These are phyloP conservation scores for Paraurostyla sp. DNA, from an alignment of 73 alveolate species.

Conservation along the genomic window DNA sequence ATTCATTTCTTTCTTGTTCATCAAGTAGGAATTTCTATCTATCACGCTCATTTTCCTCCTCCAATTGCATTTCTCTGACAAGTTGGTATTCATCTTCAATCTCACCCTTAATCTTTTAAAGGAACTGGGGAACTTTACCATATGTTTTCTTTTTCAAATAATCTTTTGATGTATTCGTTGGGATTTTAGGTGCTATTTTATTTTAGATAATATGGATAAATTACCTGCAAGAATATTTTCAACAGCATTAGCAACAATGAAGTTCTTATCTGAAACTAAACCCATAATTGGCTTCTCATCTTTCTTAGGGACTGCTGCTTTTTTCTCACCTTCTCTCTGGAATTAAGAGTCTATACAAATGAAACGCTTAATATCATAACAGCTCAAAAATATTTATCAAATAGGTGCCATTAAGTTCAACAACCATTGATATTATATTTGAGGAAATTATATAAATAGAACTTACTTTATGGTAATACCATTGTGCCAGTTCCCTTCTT, in stretches of 20 bases:
- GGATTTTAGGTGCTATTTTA: conserved; percentile 85
- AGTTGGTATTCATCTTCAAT: conserved; percentile 91
- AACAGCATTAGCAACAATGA: conserved; percentile 96
- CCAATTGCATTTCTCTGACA: conserved; percentile 89
- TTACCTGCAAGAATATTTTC: conserved; percentile 90
- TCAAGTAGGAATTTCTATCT: conserved; percentile 88
- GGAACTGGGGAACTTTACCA: conserved; percentile 96
- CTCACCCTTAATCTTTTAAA: conserved; percentile 87
- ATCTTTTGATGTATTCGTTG: conserved; percentile 79
- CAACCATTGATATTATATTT: too few species aligned
- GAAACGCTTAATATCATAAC: conserved; percentile 19
- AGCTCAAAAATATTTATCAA: too few species aligned
- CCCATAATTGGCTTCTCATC: conserved; percentile 96
- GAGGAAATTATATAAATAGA: too few species aligned
- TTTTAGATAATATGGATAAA: neutral
- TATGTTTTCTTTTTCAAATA: conserved; percentile 86
- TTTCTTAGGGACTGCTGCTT: conserved; percentile 93
- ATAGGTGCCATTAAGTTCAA: too few species aligned
- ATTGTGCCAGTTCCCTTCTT: conserved; percentile 85
- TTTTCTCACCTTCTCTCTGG: conserved; percentile 65
- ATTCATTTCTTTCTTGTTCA: conserved; percentile 87
- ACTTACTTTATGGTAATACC: conserved; percentile 17
- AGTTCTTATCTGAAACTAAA: conserved; percentile 93
- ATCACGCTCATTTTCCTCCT: conserved; percentile 92
- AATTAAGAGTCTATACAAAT: conserved; percentile 37